phyloP scores from a whole-genome alignment of 306 rosid species.

The Clitoria ternatea region DNA sequence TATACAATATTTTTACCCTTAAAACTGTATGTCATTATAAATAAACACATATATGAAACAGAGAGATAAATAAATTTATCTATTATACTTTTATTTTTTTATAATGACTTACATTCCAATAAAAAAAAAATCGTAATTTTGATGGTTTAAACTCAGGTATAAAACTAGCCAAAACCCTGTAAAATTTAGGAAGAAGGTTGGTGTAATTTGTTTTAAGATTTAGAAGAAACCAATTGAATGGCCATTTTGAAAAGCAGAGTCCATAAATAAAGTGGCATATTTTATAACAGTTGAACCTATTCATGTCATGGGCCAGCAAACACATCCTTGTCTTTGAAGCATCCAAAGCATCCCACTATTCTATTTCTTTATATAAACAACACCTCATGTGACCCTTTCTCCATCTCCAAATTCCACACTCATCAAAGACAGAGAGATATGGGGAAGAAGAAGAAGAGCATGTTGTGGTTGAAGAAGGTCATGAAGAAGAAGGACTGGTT shows the following conservation, averaged over 20 bases:
- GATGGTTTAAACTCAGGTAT: no score
- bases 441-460: conserved; percentile 24
- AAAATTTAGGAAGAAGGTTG: not conserved
- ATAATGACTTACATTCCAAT: no score
- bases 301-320: not conserved
- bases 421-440: not conserved
- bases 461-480: conserved; percentile 62
- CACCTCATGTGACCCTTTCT: not conserved
- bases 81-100: no score
- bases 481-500: no score
- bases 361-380: not conserved
- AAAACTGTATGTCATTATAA: no score
- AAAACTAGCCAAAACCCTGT: no score
- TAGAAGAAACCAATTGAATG: not conserved
- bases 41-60: no score
- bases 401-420: not conserved
- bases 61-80: no score
- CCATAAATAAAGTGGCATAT: not conserved
- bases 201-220: not conserved
- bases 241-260: not conserved
- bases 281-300: not conserved
- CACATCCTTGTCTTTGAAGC: conserved; percentile 23
- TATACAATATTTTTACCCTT: no score
- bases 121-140: no score
- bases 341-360: conserved; percentile 28